Percentiles rank a stretch among this genome's conserved stretches.
These are phyloP conservation scores for Diplogelasinospora grovesii DNA, from an alignment of 495 filamentous ascomycete species.

Conservation along the genomic window DNA sequence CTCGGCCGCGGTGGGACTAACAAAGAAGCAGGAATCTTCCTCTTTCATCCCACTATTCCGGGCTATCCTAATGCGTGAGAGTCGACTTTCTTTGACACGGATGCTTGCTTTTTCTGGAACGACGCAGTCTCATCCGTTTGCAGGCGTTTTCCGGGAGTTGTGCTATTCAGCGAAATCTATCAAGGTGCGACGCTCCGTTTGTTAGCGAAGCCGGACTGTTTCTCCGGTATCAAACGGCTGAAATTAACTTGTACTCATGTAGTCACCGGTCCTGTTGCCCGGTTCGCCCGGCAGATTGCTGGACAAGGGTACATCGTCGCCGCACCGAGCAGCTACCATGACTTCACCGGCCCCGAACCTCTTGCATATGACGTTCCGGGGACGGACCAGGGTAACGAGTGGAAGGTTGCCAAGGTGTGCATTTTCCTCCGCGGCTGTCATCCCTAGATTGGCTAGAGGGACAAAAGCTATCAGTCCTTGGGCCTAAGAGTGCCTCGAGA, in stretches of 20 bases:
- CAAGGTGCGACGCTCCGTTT: too few relatives aligned
- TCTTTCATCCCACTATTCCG: conserved; percentile 81
- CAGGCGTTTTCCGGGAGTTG: conserved; percentile 79
- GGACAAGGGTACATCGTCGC: conserved; percentile 91
- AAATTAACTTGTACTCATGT: not conserved
- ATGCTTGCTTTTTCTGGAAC: not conserved
- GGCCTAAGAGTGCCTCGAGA: too few relatives aligned
- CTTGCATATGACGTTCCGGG: conserved; percentile 82
- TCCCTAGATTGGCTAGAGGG: not conserved
- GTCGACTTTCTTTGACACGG: not conserved
- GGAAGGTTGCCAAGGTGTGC: conserved; percentile 68
- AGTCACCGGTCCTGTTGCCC: conserved; percentile 89
- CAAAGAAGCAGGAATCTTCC: conserved; percentile 61
- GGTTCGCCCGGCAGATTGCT: conserved; percentile 88
- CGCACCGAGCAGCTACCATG: conserved; percentile 86
- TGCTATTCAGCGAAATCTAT: conserved; percentile 92
- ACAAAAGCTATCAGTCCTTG: not conserved
- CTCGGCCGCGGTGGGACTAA: not conserved
- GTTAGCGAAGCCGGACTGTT: not conserved
- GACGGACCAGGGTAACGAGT: conserved; percentile 81
- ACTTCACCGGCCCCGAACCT: conserved; percentile 81
- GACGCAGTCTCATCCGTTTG: conserved; percentile 12
- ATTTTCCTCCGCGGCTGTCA: not conserved
- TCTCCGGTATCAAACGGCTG: not conserved
- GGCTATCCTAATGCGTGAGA: conserved; percentile 72